These are phyloP conservation scores for Teunomyces tritomae DNA, from an alignment of 805 yeast species.

Conservation along the genomic window DNA sequence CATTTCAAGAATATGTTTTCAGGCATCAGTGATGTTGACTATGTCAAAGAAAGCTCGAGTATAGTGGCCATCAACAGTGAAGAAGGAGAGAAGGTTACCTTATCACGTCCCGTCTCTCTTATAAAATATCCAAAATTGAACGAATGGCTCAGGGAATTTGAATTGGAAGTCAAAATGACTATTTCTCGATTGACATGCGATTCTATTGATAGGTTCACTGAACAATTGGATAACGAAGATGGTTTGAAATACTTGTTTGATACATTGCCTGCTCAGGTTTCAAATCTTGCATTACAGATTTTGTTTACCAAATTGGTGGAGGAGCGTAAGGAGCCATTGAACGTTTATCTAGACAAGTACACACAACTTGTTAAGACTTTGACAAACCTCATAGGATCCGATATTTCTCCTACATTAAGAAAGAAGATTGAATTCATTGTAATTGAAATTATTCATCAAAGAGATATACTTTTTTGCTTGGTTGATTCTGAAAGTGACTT, in stretches of 20 bases:
- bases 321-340: constrained; percentile 1
- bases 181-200: constrained; percentile 34
- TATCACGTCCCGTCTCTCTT: constrained; percentile 45
- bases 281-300: constrained; percentile 54
- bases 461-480: constrained; percentile 33
- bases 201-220: constrained; percentile 17
- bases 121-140: constrained; percentile 42
- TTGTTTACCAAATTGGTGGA: constrained; percentile 50
- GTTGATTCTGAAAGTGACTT: constrained; percentile 10
- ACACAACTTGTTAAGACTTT: constrained; percentile 18
- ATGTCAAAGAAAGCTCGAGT: constrained; percentile 26
- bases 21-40: constrained; percentile 50
- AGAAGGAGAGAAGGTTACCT: constrained; percentile 57
- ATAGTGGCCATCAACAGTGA: constrained; percentile 55
- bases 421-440: constrained; percentile 58
- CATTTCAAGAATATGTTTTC: constrained; percentile 72
- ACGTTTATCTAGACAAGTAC: constrained; percentile 5
- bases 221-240: neutral
- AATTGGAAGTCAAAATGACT: constrained; percentile 48
- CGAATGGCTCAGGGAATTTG: constrained; percentile 65
- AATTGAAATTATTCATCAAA: constrained; percentile 64
- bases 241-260: constrained; percentile 31
- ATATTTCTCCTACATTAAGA: constrained; percentile 28
- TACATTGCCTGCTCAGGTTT: constrained; percentile 53
- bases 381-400: constrained; percentile 21